Base-by-base conservation (phyloP, 2,329 filamentous ascomycete genomes). In the Clonostachys rhizophaga region DNA sequence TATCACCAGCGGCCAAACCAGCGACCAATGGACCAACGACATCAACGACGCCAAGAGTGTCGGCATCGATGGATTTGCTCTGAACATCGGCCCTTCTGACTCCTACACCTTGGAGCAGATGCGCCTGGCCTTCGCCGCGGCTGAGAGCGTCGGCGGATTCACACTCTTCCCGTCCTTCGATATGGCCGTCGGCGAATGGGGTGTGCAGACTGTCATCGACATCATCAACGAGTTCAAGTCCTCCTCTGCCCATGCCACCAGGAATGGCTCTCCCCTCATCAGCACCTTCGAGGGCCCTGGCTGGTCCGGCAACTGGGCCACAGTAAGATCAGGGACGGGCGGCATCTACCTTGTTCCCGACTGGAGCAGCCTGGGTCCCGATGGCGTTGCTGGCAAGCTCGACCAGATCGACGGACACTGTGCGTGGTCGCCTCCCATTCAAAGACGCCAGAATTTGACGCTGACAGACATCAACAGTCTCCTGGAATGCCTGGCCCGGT, bases 281-380 rank as follows among this genome's bases (percentile, higher is more conserved):
- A 75, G 70, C 5, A 79, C 76, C 1, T 80, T 79, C 48, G 75
- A 79, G 55, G 76, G 76, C 1, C 54, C 62, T 0, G 51, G 47
- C 10, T 68, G 70, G 42, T 59, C 64, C 12, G 58, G 54, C 3
- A 69, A 76, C 49, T 78, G 75, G 74, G 45, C 51, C 14, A 54
- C 54, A 1, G 74, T 79, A 49, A 68, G 70, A 47, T 48, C 53
- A 33, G 42, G 47, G 20, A 61, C 57, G 2, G 53, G 57, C 16
- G 56, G 54, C 16, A 60, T 72, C 24, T 71, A 63, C 51, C 60
- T 76, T 47, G 64, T 78, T 10, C 76, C 75, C 0, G 68, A 74
- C 47, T 79, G 68, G 65, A 67, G 67, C 0, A 54, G 53, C 10
- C 33, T 57, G 34, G 56, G 53, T 1, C 53, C 61, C 6, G 42